Conservation (phyloP, 148 eudicot species). For the Selenicereus undatus region DNA sequence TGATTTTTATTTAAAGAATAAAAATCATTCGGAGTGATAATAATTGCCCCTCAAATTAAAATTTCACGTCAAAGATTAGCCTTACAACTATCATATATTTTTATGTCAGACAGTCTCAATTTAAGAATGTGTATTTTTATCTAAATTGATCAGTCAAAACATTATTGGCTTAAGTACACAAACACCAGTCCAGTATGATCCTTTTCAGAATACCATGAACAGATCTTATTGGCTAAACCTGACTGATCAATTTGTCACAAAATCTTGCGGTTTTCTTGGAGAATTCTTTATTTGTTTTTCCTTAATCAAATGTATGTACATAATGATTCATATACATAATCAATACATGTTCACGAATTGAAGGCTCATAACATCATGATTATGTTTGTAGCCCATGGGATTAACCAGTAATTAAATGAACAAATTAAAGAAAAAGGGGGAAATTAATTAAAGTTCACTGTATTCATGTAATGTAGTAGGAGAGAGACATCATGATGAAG, state of each 20-base stretch:
- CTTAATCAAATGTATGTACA: background rate
- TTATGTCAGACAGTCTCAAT: too few species aligned
- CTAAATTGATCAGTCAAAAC: too few species aligned
- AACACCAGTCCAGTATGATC: background rate
- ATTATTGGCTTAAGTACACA: too few species aligned
- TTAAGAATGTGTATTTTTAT: too few species aligned
- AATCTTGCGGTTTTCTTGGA: background rate
- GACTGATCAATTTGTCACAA: background rate
- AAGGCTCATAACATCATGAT: background rate
- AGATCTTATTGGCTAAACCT: background rate
- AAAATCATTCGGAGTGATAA: too few species aligned
- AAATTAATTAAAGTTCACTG: background rate
- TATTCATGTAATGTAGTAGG: background rate
- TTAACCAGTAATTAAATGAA: background rate
- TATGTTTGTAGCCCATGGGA: background rate
- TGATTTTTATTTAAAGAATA: too few species aligned
- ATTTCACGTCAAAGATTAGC: too few species aligned
- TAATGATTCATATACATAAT: background rate
- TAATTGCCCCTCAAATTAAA: too few species aligned
- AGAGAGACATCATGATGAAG: slow-evolving; percentile 1
- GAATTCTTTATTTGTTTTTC: background rate
- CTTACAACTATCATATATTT: too few species aligned
- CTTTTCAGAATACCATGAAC: background rate
- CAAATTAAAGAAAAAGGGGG: background rate
- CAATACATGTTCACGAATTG: background rate